Percentiles rank a stretch among this genome's conserved stretches.
Conservation (phyloP, 1,284 basidiomycete genomes). For the Puccinia novopanici region DNA sequence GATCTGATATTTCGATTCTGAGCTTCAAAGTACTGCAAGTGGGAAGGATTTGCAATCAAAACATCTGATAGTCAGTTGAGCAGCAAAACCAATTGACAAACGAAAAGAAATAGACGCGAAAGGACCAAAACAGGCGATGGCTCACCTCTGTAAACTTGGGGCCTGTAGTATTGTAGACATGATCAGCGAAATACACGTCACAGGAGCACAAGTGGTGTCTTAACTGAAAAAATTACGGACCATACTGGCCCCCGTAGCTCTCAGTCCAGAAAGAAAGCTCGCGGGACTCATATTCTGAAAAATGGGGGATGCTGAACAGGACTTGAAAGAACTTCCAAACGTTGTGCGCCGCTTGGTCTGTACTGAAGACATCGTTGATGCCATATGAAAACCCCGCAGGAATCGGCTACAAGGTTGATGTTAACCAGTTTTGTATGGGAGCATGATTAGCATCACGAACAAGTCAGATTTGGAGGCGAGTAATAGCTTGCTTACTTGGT, state of each 20-base stretch:
- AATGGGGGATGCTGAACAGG: constrained; percentile 35
- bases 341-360: constrained; percentile 38
- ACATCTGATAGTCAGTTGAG: background rate
- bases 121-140: background rate
- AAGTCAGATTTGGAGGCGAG: background rate
- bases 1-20: constrained; percentile 43
- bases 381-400: constrained; percentile 52
- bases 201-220: background rate
- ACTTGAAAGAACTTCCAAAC: constrained; percentile 50
- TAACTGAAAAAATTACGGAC: constrained; percentile 18
- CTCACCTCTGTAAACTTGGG: constrained; percentile 47
- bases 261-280: constrained; percentile 46
- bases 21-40: constrained; percentile 37
- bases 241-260: constrained; percentile 51
- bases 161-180: constrained; percentile 4
- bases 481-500: constrained; percentile 62
- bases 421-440: background rate
- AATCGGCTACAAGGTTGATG: constrained; percentile 59
- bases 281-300: constrained; percentile 33
- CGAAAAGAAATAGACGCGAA: background rate
- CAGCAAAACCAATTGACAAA: too few species aligned
- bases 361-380: constrained; percentile 32
- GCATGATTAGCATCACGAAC: background rate
- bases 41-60: background rate
- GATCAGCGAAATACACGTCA: constrained; percentile 5